Conservation (phyloP, 495 filamentous ascomycete genomes). For the Trypethelium eluteriae region DNA sequence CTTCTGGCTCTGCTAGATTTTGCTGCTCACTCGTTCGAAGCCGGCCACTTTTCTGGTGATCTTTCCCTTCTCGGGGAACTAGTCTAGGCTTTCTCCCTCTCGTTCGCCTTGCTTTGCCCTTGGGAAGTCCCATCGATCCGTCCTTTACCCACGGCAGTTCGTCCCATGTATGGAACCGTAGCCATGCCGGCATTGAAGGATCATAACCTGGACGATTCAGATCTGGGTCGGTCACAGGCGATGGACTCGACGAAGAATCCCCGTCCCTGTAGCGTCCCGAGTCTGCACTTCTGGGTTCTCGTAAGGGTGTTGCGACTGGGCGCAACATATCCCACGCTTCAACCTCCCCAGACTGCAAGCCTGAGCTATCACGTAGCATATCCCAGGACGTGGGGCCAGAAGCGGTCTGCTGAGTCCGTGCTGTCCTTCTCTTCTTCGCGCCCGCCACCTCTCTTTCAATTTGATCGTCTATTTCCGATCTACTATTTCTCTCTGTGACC, state of each 20-base stretch:
- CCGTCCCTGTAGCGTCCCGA: not conserved
- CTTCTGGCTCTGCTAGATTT: not conserved
- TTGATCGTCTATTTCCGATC: slow-evolving; percentile 3
- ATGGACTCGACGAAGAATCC: not conserved
- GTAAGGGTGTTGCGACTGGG: not conserved
- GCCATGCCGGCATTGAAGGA: slow-evolving; percentile 2
- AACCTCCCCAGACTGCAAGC: not conserved
- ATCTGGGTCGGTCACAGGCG: not conserved
- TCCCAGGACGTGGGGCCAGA: not conserved
- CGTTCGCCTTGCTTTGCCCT: not conserved
- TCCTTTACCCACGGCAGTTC: slow-evolving; percentile 7
- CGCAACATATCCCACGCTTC: slow-evolving; percentile 6
- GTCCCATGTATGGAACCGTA: not conserved
- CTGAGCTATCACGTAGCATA: slow-evolving; percentile 1
- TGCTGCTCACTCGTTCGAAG: not conserved
- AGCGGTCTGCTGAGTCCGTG: not conserved
- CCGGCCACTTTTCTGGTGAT: not conserved
- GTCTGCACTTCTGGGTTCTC: not conserved
- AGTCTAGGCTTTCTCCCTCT: not conserved
- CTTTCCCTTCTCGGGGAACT: not conserved
- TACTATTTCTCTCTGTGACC: not conserved
- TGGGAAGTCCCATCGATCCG: not conserved
- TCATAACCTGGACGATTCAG: not conserved
- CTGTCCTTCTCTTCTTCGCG: not conserved
- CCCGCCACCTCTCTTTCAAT: not conserved